A percentile compares a stretch with the other conserved stretches of the same genome.
Conservation (phyloP, 768 basidiomycete species). For the Austroboletus festivus region DNA sequence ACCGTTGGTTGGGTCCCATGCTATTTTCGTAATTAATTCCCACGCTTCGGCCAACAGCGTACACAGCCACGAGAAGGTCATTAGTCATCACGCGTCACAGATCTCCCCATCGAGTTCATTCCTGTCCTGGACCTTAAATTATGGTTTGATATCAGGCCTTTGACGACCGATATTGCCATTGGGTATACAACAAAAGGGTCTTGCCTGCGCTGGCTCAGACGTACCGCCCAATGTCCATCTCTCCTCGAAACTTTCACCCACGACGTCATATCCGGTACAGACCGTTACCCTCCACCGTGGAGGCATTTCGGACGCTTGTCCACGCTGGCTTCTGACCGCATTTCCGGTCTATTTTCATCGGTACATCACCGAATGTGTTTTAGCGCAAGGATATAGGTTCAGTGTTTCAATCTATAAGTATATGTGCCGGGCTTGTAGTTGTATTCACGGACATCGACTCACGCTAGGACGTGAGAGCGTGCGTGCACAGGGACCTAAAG, state of each 20-base stretch:
- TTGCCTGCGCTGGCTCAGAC: constrained; percentile 6
- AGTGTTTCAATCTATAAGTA: constrained; percentile 47
- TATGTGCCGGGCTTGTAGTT: no score
- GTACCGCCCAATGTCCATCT: constrained; percentile 11
- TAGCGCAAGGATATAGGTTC: constrained; percentile 45
- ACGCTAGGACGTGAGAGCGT: constrained; percentile 38
- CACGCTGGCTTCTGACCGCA: constrained; percentile 60
- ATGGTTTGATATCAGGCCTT: constrained; percentile 37
- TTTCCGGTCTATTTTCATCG: constrained; percentile 77
- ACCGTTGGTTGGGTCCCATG: constrained; percentile 7
- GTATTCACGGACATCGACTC: not conserved
- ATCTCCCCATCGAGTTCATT: constrained; percentile 14
- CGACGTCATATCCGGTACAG: constrained; percentile 43
- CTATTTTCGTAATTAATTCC: not conserved
- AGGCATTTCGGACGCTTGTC: constrained; percentile 70
- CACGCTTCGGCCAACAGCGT: constrained; percentile 11
- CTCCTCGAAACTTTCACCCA: constrained; percentile 24
- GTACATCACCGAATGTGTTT: constrained; percentile 73
- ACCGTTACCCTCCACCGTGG: constrained; percentile 77
- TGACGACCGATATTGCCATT: constrained; percentile 31
- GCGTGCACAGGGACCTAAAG: constrained; percentile 13
- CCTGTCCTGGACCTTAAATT: constrained; percentile 28
- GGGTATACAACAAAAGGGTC: constrained; percentile 28
- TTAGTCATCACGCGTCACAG: not conserved
- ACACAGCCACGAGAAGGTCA: not conserved